Evolutionary conservation across 2,329 filamentous ascomycete species (phyloP).

Genomic region (Coniochaeta sp.): DNA sequence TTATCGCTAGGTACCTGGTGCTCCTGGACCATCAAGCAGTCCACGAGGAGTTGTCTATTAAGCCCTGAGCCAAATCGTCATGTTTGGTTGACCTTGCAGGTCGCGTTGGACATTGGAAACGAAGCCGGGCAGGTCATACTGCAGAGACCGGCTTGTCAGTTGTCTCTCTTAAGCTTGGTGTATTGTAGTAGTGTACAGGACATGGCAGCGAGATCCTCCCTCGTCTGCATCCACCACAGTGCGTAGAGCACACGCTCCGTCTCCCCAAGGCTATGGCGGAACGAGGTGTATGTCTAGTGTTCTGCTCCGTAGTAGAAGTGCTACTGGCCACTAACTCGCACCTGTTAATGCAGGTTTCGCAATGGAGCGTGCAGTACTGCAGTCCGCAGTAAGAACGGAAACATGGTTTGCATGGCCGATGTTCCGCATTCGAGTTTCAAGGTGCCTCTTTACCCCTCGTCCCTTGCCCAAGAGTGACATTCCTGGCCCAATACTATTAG

Average conservation of each 20-base stretch:
- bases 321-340: constrained; percentile 11
- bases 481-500: neutral
- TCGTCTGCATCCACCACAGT: constrained; percentile 13
- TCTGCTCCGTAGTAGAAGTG: no score
- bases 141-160: neutral
- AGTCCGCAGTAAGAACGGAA: neutral
- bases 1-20: neutral
- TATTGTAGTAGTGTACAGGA: neutral
- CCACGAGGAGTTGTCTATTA: neutral
- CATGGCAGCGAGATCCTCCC: neutral
- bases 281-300: no score
- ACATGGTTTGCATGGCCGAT: constrained; percentile 3
- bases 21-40: neutral
- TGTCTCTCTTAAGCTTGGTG: neutral
- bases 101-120: neutral
- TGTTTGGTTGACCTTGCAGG: neutral
- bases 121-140: neutral
- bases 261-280: constrained; percentile 15
- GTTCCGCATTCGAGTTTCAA: neutral
- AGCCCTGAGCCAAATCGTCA: neutral
- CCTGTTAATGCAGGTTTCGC: constrained; percentile 14
- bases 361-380: constrained; percentile 11
- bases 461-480: neutral
- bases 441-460: neutral
- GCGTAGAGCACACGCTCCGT: constrained; percentile 6